Percentiles rank a stretch among this genome's conserved stretches.
phyloP scores from a whole-genome alignment of 2,329 filamentous ascomycete species.

The Colletotrichum orchidophilum region DNA sequence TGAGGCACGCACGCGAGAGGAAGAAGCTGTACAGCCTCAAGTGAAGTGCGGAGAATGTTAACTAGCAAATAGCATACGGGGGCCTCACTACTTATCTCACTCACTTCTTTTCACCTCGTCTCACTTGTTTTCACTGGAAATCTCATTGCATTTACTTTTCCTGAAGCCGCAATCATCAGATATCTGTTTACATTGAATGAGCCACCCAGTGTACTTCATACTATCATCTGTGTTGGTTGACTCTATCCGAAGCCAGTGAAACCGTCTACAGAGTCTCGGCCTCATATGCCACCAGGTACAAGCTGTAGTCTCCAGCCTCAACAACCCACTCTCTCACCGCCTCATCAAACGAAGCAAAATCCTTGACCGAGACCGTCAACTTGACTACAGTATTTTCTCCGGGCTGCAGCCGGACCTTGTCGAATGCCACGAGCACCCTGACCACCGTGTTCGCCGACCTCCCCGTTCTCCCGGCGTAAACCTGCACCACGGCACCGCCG shows the following conservation, averaged over 20 bases:
- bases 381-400: conserved; percentile 33
- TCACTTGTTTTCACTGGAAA: background rate
- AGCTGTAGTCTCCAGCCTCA: conserved; percentile 38
- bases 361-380: conserved; percentile 35
- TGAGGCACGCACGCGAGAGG: background rate
- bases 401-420: conserved; percentile 39
- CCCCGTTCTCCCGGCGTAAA: conserved; percentile 52
- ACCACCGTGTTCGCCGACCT: conserved; percentile 32
- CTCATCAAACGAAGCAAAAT: conserved; percentile 43
- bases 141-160: background rate
- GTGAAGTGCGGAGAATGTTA: background rate
- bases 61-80: too few species aligned
- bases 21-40: background rate
- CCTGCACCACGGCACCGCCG: conserved; percentile 64
- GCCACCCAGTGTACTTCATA: too few species aligned
- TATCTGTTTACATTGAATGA: background rate
- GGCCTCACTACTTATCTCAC: too few species aligned
- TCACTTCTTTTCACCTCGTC: background rate
- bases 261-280: conserved; percentile 34
- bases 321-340: conserved; percentile 40
- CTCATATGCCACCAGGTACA: conserved; percentile 40
- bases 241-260: background rate
- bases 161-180: too few species aligned
- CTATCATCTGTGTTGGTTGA: background rate
- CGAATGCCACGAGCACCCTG: conserved; percentile 43